Percentiles rank a stretch among this genome's conserved stretches.
Conservation (phyloP, 495 filamentous ascomycete genomes). For the Cercophora scortea region DNA sequence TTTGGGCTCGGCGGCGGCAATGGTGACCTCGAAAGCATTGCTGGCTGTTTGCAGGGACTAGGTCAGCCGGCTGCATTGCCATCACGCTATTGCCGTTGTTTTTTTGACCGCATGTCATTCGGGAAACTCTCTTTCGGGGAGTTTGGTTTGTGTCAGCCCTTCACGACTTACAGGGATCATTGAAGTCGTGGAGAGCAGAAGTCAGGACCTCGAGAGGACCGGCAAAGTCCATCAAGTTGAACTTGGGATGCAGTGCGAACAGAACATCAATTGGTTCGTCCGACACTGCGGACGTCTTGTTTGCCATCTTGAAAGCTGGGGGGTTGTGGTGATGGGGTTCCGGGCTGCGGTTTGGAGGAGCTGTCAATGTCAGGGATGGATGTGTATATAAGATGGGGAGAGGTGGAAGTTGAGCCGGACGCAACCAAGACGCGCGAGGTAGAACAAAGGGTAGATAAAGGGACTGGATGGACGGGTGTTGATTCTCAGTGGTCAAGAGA, state of each 20-base stretch:
- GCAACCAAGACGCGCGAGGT: no score
- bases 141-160: not conserved
- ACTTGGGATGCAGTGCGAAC: slow-evolving; percentile 42
- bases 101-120: no score
- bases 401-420: no score
- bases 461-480: no score
- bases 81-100: no score
- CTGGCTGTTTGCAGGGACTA: slow-evolving; percentile 27
- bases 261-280: slow-evolving; percentile 45
- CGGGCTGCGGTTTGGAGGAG: slow-evolving; percentile 1
- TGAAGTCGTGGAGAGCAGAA: slow-evolving; percentile 50
- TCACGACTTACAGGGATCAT: slow-evolving; percentile 49
- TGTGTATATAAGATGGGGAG: no score
- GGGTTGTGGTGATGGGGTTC: not conserved
- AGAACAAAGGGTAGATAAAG: no score
- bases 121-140: not conserved
- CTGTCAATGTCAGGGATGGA: not conserved
- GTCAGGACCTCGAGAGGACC: slow-evolving; percentile 60
- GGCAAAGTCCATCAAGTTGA: slow-evolving; percentile 54
- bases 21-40: slow-evolving; percentile 60
- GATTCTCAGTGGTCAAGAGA: no score
- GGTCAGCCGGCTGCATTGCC: slow-evolving; percentile 7
- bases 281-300: slow-evolving; percentile 37
- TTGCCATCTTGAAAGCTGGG: slow-evolving; percentile 33
- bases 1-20: slow-evolving; percentile 47